These are phyloP conservation scores for Dendrothele bispora DNA, from an alignment of 768 basidiomycete species.

Conservation along the genomic window DNA sequence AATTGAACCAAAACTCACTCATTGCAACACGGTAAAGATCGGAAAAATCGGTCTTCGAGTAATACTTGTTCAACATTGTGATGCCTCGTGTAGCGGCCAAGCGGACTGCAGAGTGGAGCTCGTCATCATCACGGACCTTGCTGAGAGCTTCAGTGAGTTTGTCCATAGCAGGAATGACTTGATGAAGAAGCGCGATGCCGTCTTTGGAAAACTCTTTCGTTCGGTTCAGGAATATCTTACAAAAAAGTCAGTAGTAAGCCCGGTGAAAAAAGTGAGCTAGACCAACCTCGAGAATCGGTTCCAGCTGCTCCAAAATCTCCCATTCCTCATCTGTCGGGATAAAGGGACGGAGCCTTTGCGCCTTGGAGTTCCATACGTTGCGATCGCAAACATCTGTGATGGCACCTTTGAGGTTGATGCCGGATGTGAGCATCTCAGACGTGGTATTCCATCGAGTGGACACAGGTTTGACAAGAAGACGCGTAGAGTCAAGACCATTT, in stretches of 20 bases:
- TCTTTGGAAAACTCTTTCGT: background rate
- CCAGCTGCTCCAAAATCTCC: no score
- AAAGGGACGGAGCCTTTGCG: no score
- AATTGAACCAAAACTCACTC: background rate
- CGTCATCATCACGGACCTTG: background rate
- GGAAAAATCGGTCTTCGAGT: slow-evolving; percentile 1
- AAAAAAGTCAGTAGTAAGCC: background rate
- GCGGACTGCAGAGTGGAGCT: background rate
- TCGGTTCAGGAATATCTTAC: background rate
- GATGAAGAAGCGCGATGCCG: background rate
- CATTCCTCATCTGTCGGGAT: no score
- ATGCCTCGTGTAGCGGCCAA: background rate
- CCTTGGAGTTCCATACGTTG: no score
- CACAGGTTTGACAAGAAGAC: no score
- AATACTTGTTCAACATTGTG: slow-evolving; percentile 3
- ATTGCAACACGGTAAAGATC: slow-evolving; percentile 3
- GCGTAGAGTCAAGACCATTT: no score
- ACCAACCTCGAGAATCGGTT: no score
- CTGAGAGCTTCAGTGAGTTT: background rate
- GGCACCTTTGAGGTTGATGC: no score
- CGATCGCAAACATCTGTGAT: no score
- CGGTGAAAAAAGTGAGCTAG: no score
- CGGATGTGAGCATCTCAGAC: no score
- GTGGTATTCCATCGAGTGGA: no score
- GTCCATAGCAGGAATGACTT: background rate